Conservation (phyloP, 139 green algal genomes). For the Chlorella sp. region DNA sequence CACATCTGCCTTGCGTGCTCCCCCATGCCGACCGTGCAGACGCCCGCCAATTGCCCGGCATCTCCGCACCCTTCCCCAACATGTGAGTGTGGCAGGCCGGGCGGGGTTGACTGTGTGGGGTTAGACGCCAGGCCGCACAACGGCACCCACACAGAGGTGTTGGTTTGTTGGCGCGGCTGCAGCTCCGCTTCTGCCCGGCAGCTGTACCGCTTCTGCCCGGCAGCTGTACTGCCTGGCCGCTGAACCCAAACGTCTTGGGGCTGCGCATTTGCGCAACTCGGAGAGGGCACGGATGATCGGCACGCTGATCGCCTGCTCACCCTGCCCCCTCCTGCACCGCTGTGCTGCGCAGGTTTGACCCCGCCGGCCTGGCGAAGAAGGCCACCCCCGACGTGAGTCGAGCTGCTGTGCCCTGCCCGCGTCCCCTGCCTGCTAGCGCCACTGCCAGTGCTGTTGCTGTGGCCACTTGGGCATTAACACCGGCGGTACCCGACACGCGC, state of each 20-base stretch:
- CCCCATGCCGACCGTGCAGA: slow-evolving; percentile 41
- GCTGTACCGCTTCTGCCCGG: no score
- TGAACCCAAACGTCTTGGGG: no score
- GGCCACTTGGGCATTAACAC: neutral
- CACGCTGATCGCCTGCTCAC: neutral
- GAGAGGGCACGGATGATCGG: no score
- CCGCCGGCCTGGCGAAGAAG: slow-evolving; percentile 35
- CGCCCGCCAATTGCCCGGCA: slow-evolving; percentile 62
- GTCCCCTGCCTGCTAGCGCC: no score
- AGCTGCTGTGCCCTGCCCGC: neutral
- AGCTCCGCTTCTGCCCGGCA: no score
- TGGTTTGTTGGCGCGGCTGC: neutral
- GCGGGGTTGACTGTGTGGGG: no score
- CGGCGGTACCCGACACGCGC: neutral
- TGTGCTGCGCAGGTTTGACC: slow-evolving; percentile 53
- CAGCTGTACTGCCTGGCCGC: no score
- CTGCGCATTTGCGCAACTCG: no score
- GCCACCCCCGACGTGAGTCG: neutral
- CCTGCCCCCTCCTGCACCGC: neutral
- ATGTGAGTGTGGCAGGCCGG: slow-evolving; percentile 7
- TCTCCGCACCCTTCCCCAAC: slow-evolving; percentile 60
- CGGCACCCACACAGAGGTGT: no score
- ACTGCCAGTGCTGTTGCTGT: no score
- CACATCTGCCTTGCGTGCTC: neutral
- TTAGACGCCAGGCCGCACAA: neutral